phyloP scores from a whole-genome alignment of 129 eudicot species.

The Solidago caesia region DNA sequence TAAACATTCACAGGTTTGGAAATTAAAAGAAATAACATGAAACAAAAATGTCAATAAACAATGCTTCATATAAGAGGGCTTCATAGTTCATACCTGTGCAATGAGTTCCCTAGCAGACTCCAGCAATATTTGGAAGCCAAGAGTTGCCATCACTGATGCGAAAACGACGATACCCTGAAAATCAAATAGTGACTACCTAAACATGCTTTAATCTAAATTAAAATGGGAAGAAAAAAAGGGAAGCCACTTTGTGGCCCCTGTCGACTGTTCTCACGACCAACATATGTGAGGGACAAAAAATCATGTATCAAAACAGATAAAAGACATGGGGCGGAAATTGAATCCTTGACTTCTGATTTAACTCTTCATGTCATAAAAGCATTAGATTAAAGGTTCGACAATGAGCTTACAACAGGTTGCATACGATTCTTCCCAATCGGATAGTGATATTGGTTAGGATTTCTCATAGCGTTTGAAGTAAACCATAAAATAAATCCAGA shows the following conservation, averaged over 20 bases:
- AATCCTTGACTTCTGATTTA: too few species aligned
- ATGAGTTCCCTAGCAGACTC: constrained; percentile 69
- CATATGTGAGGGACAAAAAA: too few species aligned
- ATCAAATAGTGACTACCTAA: neutral
- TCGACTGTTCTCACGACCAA: too few species aligned
- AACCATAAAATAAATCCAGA: constrained; percentile 95
- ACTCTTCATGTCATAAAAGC: too few species aligned
- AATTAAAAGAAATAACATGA: too few species aligned
- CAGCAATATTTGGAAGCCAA: constrained; percentile 78
- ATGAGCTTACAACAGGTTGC: constrained; percentile 85
- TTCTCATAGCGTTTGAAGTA: constrained; percentile 82
- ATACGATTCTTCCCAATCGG: constrained; percentile 94
- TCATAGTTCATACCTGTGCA: constrained; percentile 49
- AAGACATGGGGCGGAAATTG: too few species aligned
- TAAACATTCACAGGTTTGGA: neutral
- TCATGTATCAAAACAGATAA: too few species aligned
- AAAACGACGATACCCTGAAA: constrained; percentile 81
- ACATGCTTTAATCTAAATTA: too few species aligned
- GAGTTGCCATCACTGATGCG: constrained; percentile 96
- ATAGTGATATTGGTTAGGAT: constrained; percentile 76
- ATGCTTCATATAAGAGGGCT: neutral
- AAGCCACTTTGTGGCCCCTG: too few species aligned
- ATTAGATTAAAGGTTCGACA: neutral
- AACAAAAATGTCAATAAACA: neutral
- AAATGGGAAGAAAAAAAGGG: too few species aligned